phyloP scores from a whole-genome alignment of 2,329 filamentous ascomycete genomes.

The Colletotrichum sp. region DNA sequence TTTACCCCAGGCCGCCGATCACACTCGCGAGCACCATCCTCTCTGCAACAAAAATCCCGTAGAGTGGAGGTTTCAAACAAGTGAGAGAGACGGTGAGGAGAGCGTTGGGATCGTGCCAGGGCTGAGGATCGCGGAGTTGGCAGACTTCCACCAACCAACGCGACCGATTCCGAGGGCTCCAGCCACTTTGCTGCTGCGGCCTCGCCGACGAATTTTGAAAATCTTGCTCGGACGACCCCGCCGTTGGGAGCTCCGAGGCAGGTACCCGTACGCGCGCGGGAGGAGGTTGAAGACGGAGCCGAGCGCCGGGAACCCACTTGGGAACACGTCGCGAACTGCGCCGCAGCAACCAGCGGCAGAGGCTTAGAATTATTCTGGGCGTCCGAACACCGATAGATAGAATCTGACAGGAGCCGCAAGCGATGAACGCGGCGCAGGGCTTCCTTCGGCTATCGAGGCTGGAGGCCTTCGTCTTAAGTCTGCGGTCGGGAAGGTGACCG shows the following conservation, averaged over 20 bases:
- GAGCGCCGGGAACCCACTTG: background rate
- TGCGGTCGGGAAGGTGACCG: background rate
- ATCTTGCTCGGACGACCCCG: background rate
- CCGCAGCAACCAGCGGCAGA: background rate
- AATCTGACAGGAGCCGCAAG: background rate
- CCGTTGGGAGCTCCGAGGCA: background rate
- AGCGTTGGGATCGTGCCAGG: background rate
- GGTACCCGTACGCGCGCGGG: background rate
- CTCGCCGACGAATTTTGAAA: background rate
- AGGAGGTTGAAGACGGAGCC: background rate
- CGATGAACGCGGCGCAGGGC: background rate
- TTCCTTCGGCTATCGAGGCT: background rate
- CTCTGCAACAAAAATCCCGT: background rate
- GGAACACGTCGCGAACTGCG: background rate
- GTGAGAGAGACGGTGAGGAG: conserved; percentile 4
- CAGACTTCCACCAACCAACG: conserved; percentile 2
- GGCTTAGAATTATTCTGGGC: too few relatives aligned
- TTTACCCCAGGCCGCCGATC: conserved; percentile 8
- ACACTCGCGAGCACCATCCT: background rate
- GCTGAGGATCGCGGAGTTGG: background rate
- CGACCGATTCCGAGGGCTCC: background rate
- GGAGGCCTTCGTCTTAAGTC: conserved; percentile 1
- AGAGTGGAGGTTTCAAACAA: conserved; percentile 1
- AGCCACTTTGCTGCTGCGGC: conserved; percentile 1
- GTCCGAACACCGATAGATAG: background rate